Percentiles rank a stretch among this genome's conserved stretches.
Conservation (phyloP, 345 rosid genomes). For the Gossypium ekmanianum region DNA sequence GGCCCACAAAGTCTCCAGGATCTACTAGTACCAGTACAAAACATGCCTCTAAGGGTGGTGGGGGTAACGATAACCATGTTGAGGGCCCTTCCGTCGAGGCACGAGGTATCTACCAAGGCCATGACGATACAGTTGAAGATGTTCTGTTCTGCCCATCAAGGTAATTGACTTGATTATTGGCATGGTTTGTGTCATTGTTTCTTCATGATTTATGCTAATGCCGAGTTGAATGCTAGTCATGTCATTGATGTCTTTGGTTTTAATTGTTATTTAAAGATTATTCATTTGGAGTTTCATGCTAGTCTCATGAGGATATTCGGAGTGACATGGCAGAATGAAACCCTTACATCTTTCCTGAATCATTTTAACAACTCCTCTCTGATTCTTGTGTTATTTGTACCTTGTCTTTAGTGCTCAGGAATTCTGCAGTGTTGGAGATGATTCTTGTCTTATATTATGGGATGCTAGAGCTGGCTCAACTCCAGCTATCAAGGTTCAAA, state of each 20-base stretch:
- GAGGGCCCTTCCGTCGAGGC: slow-evolving; percentile 47
- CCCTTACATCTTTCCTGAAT: neutral
- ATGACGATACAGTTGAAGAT: slow-evolving; percentile 62
- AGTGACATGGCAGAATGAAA: neutral
- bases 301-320: neutral
- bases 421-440: slow-evolving; percentile 75
- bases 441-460: slow-evolving; percentile 69
- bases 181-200: slow-evolving; percentile 3
- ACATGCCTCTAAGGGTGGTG: slow-evolving; percentile 39
- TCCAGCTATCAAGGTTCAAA: slow-evolving; percentile 53
- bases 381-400: slow-evolving; percentile 1
- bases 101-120: slow-evolving; percentile 56
- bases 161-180: slow-evolving; percentile 29
- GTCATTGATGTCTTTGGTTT: neutral
- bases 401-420: slow-evolving; percentile 40
- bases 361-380: neutral
- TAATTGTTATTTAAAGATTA: neutral
- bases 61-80: slow-evolving; percentile 35
- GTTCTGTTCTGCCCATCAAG: slow-evolving; percentile 66
- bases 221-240: neutral
- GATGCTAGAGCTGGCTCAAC: slow-evolving; percentile 53
- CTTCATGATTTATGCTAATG: neutral
- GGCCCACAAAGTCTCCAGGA: slow-evolving; percentile 38
- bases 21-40: slow-evolving; percentile 35
- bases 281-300: neutral